Conservation (phyloP, 2,329 filamentous ascomycete species). For the Exophiala sp. region DNA sequence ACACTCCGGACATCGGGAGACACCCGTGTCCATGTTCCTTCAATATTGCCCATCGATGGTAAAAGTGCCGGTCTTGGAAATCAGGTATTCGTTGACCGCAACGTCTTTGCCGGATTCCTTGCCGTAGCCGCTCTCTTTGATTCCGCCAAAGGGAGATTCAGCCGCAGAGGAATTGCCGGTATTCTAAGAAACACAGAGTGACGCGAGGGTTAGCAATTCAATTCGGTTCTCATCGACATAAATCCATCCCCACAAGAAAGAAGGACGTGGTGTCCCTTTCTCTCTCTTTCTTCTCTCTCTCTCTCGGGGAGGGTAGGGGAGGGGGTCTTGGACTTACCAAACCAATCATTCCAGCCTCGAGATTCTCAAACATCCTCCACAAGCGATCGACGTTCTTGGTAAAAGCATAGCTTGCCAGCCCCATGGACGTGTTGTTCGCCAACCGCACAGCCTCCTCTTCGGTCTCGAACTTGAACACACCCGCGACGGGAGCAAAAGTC, state of each 20-base stretch:
- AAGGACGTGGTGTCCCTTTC: neutral
- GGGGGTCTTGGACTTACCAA: constrained; percentile 38
- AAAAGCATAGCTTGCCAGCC: constrained; percentile 57
- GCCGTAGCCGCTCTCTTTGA: constrained; percentile 62
- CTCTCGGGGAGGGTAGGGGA: constrained; percentile 4
- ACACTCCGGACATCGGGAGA: too few species aligned
- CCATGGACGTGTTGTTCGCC: constrained; percentile 29
- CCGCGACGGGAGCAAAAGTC: constrained; percentile 59
- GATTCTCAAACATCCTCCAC: constrained; percentile 60
- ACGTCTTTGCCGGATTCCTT: constrained; percentile 64
- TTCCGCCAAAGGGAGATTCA: constrained; percentile 61
- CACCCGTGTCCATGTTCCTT: neutral
- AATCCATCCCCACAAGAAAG: neutral
- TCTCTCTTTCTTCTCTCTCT: too few species aligned
- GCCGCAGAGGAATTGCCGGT: constrained; percentile 58
- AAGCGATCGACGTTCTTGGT: constrained; percentile 62
- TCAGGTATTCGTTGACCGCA: constrained; percentile 56
- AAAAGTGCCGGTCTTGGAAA: constrained; percentile 61
- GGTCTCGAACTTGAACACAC: constrained; percentile 59
- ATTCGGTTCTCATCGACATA: neutral
- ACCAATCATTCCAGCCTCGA: constrained; percentile 66
- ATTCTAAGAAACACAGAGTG: constrained; percentile 18
- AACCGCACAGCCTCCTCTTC: constrained; percentile 57
- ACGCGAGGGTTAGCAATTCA: neutral
- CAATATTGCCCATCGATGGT: constrained; percentile 54